phyloP scores from a whole-genome alignment of 2,329 filamentous ascomycete species.

The Onygena corvina region DNA sequence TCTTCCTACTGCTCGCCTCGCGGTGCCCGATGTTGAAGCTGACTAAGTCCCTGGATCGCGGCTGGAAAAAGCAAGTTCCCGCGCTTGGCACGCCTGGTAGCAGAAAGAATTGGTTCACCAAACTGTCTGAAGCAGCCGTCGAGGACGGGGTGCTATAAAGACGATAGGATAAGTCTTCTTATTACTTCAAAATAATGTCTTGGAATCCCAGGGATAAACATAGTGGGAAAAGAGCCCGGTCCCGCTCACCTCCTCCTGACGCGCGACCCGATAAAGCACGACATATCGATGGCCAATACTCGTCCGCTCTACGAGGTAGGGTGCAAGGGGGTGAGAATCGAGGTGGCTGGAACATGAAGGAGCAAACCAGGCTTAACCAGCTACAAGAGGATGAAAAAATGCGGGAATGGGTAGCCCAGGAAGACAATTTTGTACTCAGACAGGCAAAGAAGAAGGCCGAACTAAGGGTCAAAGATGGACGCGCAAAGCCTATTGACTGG shows the following conservation, averaged over 20 bases:
- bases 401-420: constrained; percentile 76
- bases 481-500: constrained; percentile 87
- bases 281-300: constrained; percentile 22
- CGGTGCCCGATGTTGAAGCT: too few species aligned
- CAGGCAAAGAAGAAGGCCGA: constrained; percentile 97
- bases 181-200: neutral
- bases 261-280: constrained; percentile 30
- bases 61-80: too few species aligned
- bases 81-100: too few species aligned
- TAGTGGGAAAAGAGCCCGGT: constrained; percentile 31
- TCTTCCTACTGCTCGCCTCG: too few species aligned
- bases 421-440: constrained; percentile 90
- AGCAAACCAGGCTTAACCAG: constrained; percentile 38
- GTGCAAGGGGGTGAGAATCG: constrained; percentile 18
- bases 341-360: constrained; percentile 22
- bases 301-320: constrained; percentile 16
- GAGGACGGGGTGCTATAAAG: too few species aligned
- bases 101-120: too few species aligned
- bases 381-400: constrained; percentile 67
- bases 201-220: constrained; percentile 19
- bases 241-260: constrained; percentile 32
- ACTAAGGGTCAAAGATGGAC: constrained; percentile 79
- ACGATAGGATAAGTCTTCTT: too few species aligned
- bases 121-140: too few species aligned
- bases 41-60: too few species aligned